Base-by-base conservation (phyloP, 495 filamentous ascomycete species). In the Penicillium ochrochloron region DNA sequence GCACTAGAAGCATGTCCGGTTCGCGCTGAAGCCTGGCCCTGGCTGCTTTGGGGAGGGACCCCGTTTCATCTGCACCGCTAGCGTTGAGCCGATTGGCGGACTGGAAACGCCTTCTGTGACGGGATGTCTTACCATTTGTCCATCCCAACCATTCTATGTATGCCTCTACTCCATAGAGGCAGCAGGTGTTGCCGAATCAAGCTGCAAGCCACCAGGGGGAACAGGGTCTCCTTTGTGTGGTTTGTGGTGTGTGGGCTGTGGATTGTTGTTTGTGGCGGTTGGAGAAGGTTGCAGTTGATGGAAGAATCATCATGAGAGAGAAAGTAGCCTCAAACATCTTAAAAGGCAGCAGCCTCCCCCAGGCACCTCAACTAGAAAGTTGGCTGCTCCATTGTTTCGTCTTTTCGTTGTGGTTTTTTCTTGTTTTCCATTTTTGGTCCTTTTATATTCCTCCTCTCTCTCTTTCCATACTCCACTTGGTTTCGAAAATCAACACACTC, bases 71-170 rank as follows among this genome's bases (percentile, higher is more conserved):
- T 58, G 42, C 8, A 34, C n/a, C 23, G 34, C 48, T 23, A 56
- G n/a, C 14, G 23, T 23, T 19, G 14, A 58, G 48, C 61, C 53
- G 50, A 70, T 70, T 70, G 67, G 67, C 52, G 44, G 61, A 61
- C 8, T 27, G 6, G 54, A 48, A 27, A 52, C 27, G 50, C 57
- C 57, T 35, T 59, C 41, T 25, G 52, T 63, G 41, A 58, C 61
- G 46, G 27, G 44, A 61, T 70, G 64, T 70, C 67, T 70, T 66
- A 66, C 62, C 39, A 60, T 34, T 64, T 53, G 57, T 50, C 51
- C 34, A 44, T 44, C 19, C 51, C 54, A 63, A 33, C 21, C 48
- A 29, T 52, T 52, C 25, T n/a, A 57, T 37, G 27, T n/a, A 57
- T 37, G 27, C 60, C 12, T 29, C 23, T 8, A 52, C 4, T 31